Evolutionary conservation across 2,329 filamentous ascomycete species (phyloP), one percentile per base, ranked within the genome.

Genomic region (Exophiala bonariae): DNA sequence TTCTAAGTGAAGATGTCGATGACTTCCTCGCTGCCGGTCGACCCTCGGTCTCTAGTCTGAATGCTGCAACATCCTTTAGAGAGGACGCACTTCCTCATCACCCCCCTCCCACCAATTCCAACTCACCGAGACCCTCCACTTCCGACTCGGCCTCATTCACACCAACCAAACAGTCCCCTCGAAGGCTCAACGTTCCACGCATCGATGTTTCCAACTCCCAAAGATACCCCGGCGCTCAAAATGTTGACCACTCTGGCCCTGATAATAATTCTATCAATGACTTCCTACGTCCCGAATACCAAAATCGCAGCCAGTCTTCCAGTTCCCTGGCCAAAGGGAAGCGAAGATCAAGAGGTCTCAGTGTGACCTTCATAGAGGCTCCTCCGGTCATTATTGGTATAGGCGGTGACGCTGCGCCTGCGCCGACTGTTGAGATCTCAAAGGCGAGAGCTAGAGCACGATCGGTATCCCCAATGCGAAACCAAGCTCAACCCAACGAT

Each of bases 341-440:
- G 46, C 47, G 71, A 59, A 73, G 70, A 44, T 81, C 78, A 62
- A 87, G 88, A 66, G 86, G 86, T 8, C 72, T 93, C 52, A 73
- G 73, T 3, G 91, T 96, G 28, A 81, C 77, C 46, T 96, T 96
- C 61, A 79, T 78, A 42, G 82, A 87, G 57, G 78, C 77, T 8
- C 75, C 78, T 44, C 90, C 91, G 5, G 86, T 89, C 37, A 69
- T 96, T 52, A 96, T 97, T 61, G 92, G 92, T 37, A 85, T 92
- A 66, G 92, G 92, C 48, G 92, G 92, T 26, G 92, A 96, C 61
- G 90, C 96, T 66, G 85, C 86, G 44, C 83, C 87, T 44, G 72
- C 79, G 7, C 87, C 87, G 2, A 80, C 83, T 2, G 73, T 82
- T 16, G 86, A 93, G 62, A 85, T 96, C 44, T 83, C 82, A 30